A percentile compares a stretch with the other conserved stretches of the same genome.
phyloP scores from a whole-genome alignment of 2,329 filamentous ascomycete genomes.

The Aspergillus sp. region DNA sequence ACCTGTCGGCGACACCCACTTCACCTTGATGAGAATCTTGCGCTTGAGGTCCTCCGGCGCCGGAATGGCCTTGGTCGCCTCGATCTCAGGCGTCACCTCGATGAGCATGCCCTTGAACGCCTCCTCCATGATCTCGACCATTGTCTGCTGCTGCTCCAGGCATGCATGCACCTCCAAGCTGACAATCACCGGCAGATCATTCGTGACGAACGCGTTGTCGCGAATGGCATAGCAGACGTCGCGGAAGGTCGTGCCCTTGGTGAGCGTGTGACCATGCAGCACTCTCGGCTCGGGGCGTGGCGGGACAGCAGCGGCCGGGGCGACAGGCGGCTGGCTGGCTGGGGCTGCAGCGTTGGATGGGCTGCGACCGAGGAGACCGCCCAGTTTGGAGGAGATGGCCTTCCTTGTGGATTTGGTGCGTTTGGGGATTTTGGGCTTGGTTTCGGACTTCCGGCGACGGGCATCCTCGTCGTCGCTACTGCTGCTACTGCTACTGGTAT shows the following conservation, averaged over 20 bases:
- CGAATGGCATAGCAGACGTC: constrained; percentile 79
- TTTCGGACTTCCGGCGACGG: constrained; percentile 19
- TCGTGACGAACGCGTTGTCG: constrained; percentile 73
- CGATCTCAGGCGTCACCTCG: constrained; percentile 59
- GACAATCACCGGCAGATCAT: constrained; percentile 79
- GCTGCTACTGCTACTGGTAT: constrained; percentile 35
- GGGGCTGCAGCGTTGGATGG: constrained; percentile 5
- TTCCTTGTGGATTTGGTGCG: constrained; percentile 14
- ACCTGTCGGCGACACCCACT: constrained; percentile 56
- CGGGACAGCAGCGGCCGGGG: constrained; percentile 7
- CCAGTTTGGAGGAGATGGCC: constrained; percentile 22
- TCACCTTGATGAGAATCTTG: constrained; percentile 84
- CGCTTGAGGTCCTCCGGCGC: constrained; percentile 68
- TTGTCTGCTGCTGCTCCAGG: constrained; percentile 78
- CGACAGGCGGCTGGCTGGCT: neutral
- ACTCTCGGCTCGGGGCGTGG: constrained; percentile 70
- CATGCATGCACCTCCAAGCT: constrained; percentile 89
- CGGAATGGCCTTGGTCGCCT: constrained; percentile 56
- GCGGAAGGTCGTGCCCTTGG: constrained; percentile 80
- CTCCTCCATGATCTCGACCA: constrained; percentile 92
- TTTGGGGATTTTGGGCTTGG: constrained; percentile 13
- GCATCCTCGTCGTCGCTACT: constrained; percentile 20
- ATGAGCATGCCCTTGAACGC: constrained; percentile 77
- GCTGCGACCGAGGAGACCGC: constrained; percentile 21
- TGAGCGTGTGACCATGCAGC: constrained; percentile 83